phyloP scores from a whole-genome alignment of 257 asterid genomes.

The Nicotiana noctiflora region DNA sequence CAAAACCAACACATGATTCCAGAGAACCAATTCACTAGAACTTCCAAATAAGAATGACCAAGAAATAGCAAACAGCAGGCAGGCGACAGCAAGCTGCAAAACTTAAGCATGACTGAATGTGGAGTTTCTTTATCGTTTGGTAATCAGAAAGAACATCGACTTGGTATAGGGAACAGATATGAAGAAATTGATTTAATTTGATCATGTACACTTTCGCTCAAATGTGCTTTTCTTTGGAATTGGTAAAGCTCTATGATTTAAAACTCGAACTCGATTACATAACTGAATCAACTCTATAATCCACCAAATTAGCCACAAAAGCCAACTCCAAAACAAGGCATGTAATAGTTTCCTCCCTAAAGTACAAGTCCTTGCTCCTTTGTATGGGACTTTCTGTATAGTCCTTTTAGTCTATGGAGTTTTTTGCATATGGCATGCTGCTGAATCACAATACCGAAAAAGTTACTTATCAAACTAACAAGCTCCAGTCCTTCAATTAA shows the following conservation, averaged over 20 bases:
- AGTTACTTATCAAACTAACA: background rate
- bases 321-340: background rate
- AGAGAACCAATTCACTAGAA: background rate
- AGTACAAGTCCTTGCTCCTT: background rate
- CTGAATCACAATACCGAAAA: background rate
- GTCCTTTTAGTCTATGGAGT: background rate
- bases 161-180: background rate
- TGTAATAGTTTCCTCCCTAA: background rate
- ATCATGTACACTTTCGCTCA: background rate
- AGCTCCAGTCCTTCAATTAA: background rate
- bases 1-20: background rate
- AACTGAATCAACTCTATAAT: background rate
- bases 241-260: background rate
- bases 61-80: background rate
- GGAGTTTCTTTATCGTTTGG: background rate
- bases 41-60: too few species aligned
- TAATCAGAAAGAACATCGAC: background rate
- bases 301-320: background rate
- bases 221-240: background rate
- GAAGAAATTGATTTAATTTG: background rate
- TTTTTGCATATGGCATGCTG: background rate
- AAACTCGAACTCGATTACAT: background rate
- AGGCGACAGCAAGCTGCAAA: background rate
- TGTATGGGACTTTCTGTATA: too few species aligned
- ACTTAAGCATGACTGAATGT: background rate